phyloP scores from a whole-genome alignment of 345 rosid species.

The sweet orange (Citrus sinensis) region DNA sequence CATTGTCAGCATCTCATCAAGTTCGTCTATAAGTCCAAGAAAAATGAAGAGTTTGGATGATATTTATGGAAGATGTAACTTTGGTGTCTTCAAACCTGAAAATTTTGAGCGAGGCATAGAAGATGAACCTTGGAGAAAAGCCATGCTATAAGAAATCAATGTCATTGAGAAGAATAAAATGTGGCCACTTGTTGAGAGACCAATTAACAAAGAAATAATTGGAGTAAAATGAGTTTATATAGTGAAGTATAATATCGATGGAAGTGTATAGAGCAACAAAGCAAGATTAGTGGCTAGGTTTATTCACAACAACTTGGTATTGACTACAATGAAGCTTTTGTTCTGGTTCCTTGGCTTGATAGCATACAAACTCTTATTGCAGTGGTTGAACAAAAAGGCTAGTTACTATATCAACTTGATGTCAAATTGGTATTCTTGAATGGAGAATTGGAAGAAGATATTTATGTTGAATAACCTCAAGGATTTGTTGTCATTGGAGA shows the following conservation, averaged over 20 bases:
- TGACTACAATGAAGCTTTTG: neutral
- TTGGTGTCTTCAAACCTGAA: neutral
- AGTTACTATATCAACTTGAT: no score
- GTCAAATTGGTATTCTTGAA: neutral
- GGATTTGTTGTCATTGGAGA: neutral
- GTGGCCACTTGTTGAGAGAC: neutral
- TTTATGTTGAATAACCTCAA: neutral
- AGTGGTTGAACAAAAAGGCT: neutral
- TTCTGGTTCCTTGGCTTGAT: accelerated
- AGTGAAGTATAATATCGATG: neutral
- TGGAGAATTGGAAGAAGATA: no score
- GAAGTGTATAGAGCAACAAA: neutral
- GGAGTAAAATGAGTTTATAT: no score
- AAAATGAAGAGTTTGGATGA: neutral
- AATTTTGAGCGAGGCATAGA: neutral
- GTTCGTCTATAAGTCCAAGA: no score
- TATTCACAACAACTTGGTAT: neutral
- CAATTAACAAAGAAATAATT: neutral
- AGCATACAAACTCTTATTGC: neutral
- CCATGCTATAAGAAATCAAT: neutral
- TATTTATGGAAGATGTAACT: neutral
- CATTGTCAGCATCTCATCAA: no score
- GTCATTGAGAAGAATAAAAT: neutral
- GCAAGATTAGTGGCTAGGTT: neutral
- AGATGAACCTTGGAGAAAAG: neutral